Evolutionary conservation across 306 rosid genomes (phyloP).

Genomic region (Medicago ruthenica): DNA sequence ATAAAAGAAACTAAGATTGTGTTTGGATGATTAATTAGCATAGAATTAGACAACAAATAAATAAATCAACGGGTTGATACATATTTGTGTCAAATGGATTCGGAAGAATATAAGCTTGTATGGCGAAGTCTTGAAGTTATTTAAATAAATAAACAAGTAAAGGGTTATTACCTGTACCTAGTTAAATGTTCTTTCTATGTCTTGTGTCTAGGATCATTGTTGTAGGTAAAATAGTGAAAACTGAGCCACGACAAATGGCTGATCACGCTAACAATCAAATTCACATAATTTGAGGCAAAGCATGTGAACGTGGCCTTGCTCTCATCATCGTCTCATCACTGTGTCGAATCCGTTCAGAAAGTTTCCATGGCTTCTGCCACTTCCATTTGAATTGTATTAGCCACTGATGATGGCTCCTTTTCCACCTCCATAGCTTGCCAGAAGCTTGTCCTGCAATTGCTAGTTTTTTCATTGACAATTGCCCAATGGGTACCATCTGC

Average conservation of each 20-base stretch:
- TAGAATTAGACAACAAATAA: background rate
- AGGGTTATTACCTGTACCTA: conserved; percentile 44
- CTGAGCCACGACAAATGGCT: conserved; percentile 45
- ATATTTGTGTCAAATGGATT: conserved; percentile 23
- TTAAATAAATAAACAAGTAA: background rate
- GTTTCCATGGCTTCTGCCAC: conserved; percentile 99
- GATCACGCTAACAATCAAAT: conserved; percentile 54
- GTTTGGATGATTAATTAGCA: background rate
- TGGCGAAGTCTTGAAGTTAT: conserved; percentile 14
- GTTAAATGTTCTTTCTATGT: conserved; percentile 40
- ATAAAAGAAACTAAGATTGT: conserved; percentile 7
- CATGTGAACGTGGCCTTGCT: conserved; percentile 78
- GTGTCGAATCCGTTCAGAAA: conserved; percentile 90
- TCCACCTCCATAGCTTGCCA: conserved; percentile 99
- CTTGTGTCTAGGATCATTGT: conserved; percentile 36
- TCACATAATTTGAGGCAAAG: conserved; percentile 63
- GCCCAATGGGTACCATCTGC: conserved; percentile 94
- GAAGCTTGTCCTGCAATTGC: conserved; percentile 78
- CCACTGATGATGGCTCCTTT: conserved; percentile 99
- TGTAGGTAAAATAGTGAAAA: conserved; percentile 48
- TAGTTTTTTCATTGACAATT: conserved; percentile 79
- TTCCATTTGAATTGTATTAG: conserved; percentile 95
- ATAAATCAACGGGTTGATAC: background rate
- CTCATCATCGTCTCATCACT: conserved; percentile 91
- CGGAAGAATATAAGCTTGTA: conserved; percentile 24